Evolutionary conservation across 768 basidiomycete species (phyloP), one percentile per base, ranked within the genome.

Genomic region (Cubamyces lactineus): DNA sequence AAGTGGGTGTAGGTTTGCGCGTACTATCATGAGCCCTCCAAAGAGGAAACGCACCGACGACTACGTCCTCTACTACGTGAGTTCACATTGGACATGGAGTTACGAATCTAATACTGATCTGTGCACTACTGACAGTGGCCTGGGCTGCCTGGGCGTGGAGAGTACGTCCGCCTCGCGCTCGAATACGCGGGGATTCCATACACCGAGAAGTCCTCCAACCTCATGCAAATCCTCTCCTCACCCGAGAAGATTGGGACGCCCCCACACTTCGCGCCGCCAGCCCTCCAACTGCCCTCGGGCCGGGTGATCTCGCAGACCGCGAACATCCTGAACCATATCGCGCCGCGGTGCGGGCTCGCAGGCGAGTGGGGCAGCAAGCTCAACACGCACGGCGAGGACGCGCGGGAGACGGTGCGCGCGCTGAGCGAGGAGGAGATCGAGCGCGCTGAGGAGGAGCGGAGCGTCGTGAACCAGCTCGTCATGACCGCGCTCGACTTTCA

Each of bases 241-340:
- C 51, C 67, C 50, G 28, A 47, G 13, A 67, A 64, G 38, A 46
- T 56, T 45, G 68, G 66, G n/a, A 46, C 59, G 30, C 71, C 75
- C 11, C 72, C 75, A 3, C 71, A 76, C 40, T 78, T 80, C 63
- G 79, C 79, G 6, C 77, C 77, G 15, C 81, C 81, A 2, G 69
- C 77, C 4, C 73, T 82, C 46, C 69, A 74, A 59, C 58, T 70
- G 17, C 68, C 71, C 41, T 69, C 66, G 1, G 75, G 73, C 23
- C 63, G 63, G 11, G 58, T 71, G 42, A 21, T 79, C 45, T 75
- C 73, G 17, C 78, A 79, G 67, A 76, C 76, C 13, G 67, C 73
- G 5, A 73, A 71, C 41, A 78, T 79, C 66, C 67, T 79, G 60
- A 69, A 72, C 59, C 74, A 74, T 62, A 65, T 77, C 19, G 75